Percentiles rank a stretch among this genome's conserved stretches.
phyloP scores from a whole-genome alignment of 306 rosid species.

The Trifolium repens region DNA sequence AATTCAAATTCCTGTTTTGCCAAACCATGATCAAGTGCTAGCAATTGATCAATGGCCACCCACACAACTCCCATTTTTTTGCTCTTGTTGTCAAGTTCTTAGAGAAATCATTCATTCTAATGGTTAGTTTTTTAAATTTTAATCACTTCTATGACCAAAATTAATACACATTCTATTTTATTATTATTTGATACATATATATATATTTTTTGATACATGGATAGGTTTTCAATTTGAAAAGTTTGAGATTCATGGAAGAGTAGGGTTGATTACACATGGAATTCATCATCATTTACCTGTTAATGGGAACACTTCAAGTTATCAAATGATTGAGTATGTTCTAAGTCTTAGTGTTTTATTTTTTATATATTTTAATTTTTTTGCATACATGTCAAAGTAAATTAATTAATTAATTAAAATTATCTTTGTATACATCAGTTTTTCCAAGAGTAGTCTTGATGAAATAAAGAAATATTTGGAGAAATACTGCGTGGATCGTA shows the following conservation, averaged over 20 bases:
- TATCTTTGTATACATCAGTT: conserved; percentile 46
- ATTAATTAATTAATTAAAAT: background rate
- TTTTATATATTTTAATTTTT: background rate
- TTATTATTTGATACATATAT: background rate
- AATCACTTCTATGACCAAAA: background rate
- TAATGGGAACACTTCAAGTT: conserved; percentile 30
- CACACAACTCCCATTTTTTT: conserved; percentile 44
- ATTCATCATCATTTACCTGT: conserved; percentile 37
- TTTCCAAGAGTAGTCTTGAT: conserved; percentile 45
- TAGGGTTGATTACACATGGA: conserved; percentile 68
- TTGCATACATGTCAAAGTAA: background rate
- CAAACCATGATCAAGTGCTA: background rate
- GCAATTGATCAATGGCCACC: conserved; percentile 45
- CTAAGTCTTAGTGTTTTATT: background rate
- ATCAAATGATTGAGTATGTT: conserved; percentile 33
- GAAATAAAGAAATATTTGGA: conserved; percentile 57
- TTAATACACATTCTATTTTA: background rate
- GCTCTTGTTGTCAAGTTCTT: conserved; percentile 67
- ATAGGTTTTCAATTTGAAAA: conserved; percentile 52
- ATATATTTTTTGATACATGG: background rate
- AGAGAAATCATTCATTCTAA: conserved; percentile 66
- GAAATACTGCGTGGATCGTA: conserved; percentile 51
- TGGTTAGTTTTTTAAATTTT: conserved; percentile 37
- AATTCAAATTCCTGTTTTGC: background rate
- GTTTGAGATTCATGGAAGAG: conserved; percentile 77